A percentile compares a stretch with the other conserved stretches of the same genome.
phyloP scores from a whole-genome alignment of 1,284 basidiomycete genomes.

The Coniophora puteana region DNA sequence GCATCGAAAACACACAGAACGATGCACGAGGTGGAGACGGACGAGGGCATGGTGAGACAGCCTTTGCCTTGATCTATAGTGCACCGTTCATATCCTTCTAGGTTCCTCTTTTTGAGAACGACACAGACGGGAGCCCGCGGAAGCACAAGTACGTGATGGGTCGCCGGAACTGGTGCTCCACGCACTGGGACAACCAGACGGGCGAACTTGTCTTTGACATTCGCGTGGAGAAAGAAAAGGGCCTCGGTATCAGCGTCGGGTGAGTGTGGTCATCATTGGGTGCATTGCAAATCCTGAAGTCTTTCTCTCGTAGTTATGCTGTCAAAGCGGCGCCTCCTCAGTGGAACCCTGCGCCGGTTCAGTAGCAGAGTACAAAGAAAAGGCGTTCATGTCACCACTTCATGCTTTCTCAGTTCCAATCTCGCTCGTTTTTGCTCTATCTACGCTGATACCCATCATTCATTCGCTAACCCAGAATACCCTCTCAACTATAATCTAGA shows the following conservation, averaged over 20 bases:
- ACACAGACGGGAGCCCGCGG: conserved; percentile 69
- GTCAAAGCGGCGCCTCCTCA: conserved; percentile 47
- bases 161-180: conserved; percentile 86
- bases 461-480: too few species aligned
- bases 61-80: not conserved
- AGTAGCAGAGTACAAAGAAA: too few species aligned
- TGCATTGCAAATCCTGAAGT: conserved; percentile 7
- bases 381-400: too few species aligned
- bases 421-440: too few species aligned
- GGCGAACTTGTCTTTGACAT: conserved; percentile 85
- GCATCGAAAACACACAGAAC: conserved; percentile 84
- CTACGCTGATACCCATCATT: too few species aligned
- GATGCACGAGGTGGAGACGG: conserved; percentile 69
- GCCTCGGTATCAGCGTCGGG: conserved; percentile 74
- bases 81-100: conserved; percentile 22
- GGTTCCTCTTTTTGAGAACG: conserved; percentile 77
- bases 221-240: conserved; percentile 83
- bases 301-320: conserved; percentile 35
- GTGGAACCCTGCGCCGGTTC: conserved; percentile 40
- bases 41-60: conserved; percentile 76
- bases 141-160: conserved; percentile 84
- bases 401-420: too few species aligned
- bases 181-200: conserved; percentile 54
- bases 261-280: conserved; percentile 28
- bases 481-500: too few species aligned